phyloP scores from a whole-genome alignment of 2,329 filamentous ascomycete genomes.

The Ophiocordyceps camponoti-leonardi region DNA sequence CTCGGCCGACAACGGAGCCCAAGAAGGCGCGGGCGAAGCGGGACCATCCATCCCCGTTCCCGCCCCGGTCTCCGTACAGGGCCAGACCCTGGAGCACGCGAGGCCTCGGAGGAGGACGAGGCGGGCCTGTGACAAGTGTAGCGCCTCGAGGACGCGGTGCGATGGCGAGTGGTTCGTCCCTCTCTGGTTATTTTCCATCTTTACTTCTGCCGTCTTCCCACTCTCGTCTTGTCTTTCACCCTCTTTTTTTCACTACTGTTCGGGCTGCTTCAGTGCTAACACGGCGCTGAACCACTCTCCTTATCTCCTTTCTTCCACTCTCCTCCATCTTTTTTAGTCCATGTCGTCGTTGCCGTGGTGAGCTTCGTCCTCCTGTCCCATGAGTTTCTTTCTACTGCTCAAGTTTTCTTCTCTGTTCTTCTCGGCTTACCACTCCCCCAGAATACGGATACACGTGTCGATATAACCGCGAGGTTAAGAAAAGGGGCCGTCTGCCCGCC shows the following conservation, averaged over 20 bases:
- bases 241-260: conserved; percentile 12
- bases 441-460: conserved; percentile 20
- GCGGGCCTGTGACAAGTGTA: conserved; percentile 17
- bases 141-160: conserved; percentile 22
- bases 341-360: conserved; percentile 19
- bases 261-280: conserved; percentile 11
- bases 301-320: neutral
- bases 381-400: neutral
- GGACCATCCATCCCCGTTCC: neutral
- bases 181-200: neutral
- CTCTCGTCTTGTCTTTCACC: too few relatives aligned
- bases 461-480: conserved; percentile 19
- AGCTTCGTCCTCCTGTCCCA: conserved; percentile 2
- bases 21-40: neutral
- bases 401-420: neutral
- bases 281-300: neutral
- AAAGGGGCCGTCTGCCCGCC: conserved; percentile 16
- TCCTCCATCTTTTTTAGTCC: conserved; percentile 3
- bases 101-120: conserved; percentile 12
- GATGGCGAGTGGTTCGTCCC: conserved; percentile 24
- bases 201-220: conserved; percentile 1
- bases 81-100: conserved; percentile 6
- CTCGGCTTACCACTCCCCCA: conserved; percentile 2
- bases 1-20: neutral
- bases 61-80: neutral